Base-by-base conservation (phyloP, 2,329 filamentous ascomycete genomes). In the Ophiostoma sp. region DNA sequence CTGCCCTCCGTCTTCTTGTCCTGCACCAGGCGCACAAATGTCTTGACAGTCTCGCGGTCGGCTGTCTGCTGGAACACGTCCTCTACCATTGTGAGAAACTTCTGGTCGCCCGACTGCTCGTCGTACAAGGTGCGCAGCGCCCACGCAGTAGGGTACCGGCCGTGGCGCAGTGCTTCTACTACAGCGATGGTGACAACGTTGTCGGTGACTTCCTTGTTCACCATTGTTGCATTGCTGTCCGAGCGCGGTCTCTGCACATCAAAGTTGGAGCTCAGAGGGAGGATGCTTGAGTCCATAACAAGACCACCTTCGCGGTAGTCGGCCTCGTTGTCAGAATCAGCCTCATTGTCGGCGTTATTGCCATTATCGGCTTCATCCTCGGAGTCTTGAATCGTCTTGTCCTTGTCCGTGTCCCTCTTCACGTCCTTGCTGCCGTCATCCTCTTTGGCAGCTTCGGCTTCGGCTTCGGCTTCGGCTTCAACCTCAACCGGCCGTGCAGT, bases 131-230 rank as follows among this genome's bases (percentile, higher is more conserved):
- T 82, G 67, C 85, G 81, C 69, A 89, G 78, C 58, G 86, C 85
- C 79, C 82, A 88, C 2, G 86, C 87, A 8, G 86, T 88, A 67
- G 85, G 84, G 74, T 85, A 88, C 69, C 84, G 83, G 70, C 80
- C 80, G 73, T 84, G 81, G 69, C 80, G 78, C 65, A 89, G 76
- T 5, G 86, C 86, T 73, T 86, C 81, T 9, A 86, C 81, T 42
- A 88, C 84, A n/a, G 85, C 85, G 44, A 77, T 74, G 74, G 86
- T 83, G 52, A 89, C 79, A 41, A 86, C 82, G 73, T 78, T 82
- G 72, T 83, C 84, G 40, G 80, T 79, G 45, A 81, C 75, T 52
- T 82, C 81, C 70, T 79, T 81, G 71, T 81, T 79, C 1, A 76
- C 75, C 18, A 66, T 67, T 1, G 71, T 72, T 0, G 71, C 71